Percentiles rank a stretch among this genome's conserved stretches.
These are phyloP conservation scores for Podaxis mareebaensis DNA, from an alignment of 768 basidiomycete genomes.

Conservation along the genomic window DNA sequence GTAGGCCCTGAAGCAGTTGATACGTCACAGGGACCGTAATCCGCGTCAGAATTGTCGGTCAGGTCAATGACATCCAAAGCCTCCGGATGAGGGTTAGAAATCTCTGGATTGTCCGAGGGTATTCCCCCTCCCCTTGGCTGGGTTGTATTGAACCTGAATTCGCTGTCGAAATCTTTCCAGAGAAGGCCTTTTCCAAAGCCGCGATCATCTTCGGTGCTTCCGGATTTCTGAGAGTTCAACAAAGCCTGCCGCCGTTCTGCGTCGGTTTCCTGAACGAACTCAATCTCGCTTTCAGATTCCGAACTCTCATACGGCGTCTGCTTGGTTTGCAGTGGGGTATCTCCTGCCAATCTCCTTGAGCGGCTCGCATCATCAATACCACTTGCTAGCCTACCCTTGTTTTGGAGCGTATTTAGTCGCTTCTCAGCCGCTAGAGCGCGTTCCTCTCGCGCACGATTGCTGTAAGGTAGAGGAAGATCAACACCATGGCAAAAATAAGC, in stretches of 20 bases:
- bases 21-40: constrained; percentile 24
- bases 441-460: constrained; percentile 79
- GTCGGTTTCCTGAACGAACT: constrained; percentile 42
- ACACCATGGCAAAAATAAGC: background rate
- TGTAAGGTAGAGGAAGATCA: constrained; percentile 27
- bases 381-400: constrained; percentile 22
- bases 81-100: background rate
- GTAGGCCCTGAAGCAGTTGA: constrained; percentile 36
- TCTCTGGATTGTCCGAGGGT: background rate
- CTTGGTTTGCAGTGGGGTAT: constrained; percentile 14
- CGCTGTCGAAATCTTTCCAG: constrained; percentile 47
- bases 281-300: constrained; percentile 37
- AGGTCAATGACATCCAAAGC: constrained; percentile 11
- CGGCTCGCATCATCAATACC: background rate
- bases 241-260: constrained; percentile 52
- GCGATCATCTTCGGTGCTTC: constrained; percentile 39
- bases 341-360: constrained; percentile 12
- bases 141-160: constrained; percentile 43
- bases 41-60: constrained; percentile 23
- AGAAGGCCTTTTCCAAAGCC: constrained; percentile 37
- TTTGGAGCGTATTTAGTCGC: constrained; percentile 46
- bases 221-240: constrained; percentile 41
- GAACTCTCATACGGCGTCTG: constrained; percentile 22
- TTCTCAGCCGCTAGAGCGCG: constrained; percentile 74
- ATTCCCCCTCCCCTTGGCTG: background rate